Conservation (phyloP, 2,329 filamentous ascomycete genomes). For the Gyromitra esculenta region DNA sequence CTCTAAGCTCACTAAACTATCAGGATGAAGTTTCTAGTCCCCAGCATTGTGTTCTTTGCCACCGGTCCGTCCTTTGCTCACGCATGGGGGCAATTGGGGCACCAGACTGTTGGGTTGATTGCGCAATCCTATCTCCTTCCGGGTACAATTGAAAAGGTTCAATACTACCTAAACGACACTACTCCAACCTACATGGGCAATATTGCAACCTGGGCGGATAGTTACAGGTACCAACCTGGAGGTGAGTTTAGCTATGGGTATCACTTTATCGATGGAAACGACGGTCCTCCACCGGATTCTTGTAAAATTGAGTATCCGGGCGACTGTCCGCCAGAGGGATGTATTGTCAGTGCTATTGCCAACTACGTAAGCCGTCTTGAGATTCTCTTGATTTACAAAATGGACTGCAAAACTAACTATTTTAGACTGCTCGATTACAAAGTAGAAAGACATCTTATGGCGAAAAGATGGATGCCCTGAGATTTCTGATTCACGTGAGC, state of each 20-base stretch:
- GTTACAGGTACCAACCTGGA: conserved; percentile 70
- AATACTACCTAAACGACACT: conserved; percentile 67
- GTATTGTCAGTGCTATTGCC: conserved; percentile 68
- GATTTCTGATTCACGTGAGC: conserved; percentile 55
- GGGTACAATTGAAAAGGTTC: conserved; percentile 60
- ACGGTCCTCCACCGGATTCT: conserved; percentile 66
- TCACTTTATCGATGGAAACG: conserved; percentile 75
- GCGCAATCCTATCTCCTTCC: conserved; percentile 55
- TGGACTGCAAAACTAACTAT: neutral
- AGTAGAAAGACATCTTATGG: conserved; percentile 62
- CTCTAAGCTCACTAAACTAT: neutral
- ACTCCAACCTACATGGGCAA: conserved; percentile 68
- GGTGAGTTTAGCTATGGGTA: conserved; percentile 70
- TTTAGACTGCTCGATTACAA: conserved; percentile 64
- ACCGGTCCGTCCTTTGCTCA: conserved; percentile 36
- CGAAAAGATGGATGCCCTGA: conserved; percentile 53
- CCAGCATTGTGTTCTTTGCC: conserved; percentile 30
- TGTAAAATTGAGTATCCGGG: conserved; percentile 70
- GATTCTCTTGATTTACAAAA: neutral
- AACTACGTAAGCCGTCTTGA: conserved; percentile 63
- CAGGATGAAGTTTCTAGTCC: conserved; percentile 52
- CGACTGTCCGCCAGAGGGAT: conserved; percentile 71
- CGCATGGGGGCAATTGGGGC: conserved; percentile 41
- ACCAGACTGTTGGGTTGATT: conserved; percentile 52
- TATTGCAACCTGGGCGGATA: conserved; percentile 71